Base-by-base conservation (phyloP, 257 asterid genomes). In the Sherardia arvensis region DNA sequence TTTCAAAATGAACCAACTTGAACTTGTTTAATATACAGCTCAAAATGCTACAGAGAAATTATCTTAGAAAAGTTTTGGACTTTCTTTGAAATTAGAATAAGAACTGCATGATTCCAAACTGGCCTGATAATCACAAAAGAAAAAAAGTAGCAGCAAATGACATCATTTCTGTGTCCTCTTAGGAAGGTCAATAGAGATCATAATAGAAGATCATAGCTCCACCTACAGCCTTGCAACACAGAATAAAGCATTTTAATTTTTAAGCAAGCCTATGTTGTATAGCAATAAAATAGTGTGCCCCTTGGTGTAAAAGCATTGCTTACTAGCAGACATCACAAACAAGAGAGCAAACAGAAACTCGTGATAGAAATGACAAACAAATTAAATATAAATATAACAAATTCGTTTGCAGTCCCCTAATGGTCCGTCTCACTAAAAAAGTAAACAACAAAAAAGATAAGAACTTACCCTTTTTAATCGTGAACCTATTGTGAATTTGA, bases 391-490 rank as follows among this genome's bases (percentile, higher is more conserved):
- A 29, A 59, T n/a, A n/a, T n/a, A 53, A 59, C 43, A 29, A 69
- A 43, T 51, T 64, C 34, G 67, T 55, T 69, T 53, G 25, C 11
- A 5, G 33, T 33, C 11, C 27, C 26, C 55, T 49, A 0, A 40
- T 20, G 7, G 21, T 47, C 36, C 28, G 45, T 32, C 53, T 48
- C 57, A 51, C 14, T 0, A 58, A 30, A 51, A 53, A 9, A 32
- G 49, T 12, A 43, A 38, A 38, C 4, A 38, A 38, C 10, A 61
- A 29, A 64, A 54, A 15, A 69, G 61, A 49, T 56, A 33, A 0
- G 32, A 63, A 65, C 27, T 40, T 79, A 88, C 98, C 98, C 76
- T 87, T 92, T 73, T 78, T 92, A 1, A 89, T 54, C 17, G 95
- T 85, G 57, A 66, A 76, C 79, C 83, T 85, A 85, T 43, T 67